Percentiles rank a stretch among this genome's conserved stretches.
These are phyloP conservation scores for Aspergillus kassunensis DNA, from an alignment of 495 filamentous ascomycete species.

Conservation along the genomic window DNA sequence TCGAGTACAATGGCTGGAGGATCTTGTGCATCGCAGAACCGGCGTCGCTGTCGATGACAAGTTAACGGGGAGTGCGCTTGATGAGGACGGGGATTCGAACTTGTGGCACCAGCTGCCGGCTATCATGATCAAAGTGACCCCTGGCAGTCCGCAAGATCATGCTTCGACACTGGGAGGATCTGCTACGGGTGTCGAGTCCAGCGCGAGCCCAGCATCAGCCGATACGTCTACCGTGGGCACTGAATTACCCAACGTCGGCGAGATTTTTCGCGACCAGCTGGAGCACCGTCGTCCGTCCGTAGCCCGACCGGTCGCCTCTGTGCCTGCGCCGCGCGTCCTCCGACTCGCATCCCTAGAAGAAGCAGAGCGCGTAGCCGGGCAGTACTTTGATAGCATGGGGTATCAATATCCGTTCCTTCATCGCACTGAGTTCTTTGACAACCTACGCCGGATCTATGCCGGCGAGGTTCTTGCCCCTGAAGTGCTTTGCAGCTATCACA, in stretches of 20 bases:
- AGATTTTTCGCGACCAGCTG: slow-evolving; percentile 44
- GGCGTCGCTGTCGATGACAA: slow-evolving; percentile 35
- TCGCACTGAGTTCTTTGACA: slow-evolving; percentile 33
- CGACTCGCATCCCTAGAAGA: slow-evolving; percentile 40
- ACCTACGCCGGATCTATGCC: slow-evolving; percentile 38
- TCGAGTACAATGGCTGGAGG: slow-evolving; percentile 48
- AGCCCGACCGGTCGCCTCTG: slow-evolving; percentile 31
- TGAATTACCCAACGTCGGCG: slow-evolving; percentile 41
- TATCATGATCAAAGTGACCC: slow-evolving; percentile 40
- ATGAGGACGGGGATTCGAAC: slow-evolving; percentile 37
- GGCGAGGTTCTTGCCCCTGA: slow-evolving; percentile 35
- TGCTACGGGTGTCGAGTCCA: slow-evolving; percentile 22
- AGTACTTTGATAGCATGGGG: slow-evolving; percentile 45
- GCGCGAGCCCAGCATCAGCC: slow-evolving; percentile 22
- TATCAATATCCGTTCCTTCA: slow-evolving; percentile 45
- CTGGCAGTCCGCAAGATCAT: slow-evolving; percentile 14
- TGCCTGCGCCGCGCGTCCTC: slow-evolving; percentile 33
- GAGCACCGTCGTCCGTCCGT: slow-evolving; percentile 40
- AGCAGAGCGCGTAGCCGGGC: slow-evolving; percentile 31
- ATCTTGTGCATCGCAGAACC: slow-evolving; percentile 36
- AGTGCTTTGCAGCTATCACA: slow-evolving; percentile 38
- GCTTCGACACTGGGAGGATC: slow-evolving; percentile 12
- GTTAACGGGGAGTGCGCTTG: slow-evolving; percentile 31
- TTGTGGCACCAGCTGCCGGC: slow-evolving; percentile 44
- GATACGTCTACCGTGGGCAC: slow-evolving; percentile 26